Base-by-base conservation (phyloP, 2,329 filamentous ascomycete genomes). In the Venturia effusa region DNA sequence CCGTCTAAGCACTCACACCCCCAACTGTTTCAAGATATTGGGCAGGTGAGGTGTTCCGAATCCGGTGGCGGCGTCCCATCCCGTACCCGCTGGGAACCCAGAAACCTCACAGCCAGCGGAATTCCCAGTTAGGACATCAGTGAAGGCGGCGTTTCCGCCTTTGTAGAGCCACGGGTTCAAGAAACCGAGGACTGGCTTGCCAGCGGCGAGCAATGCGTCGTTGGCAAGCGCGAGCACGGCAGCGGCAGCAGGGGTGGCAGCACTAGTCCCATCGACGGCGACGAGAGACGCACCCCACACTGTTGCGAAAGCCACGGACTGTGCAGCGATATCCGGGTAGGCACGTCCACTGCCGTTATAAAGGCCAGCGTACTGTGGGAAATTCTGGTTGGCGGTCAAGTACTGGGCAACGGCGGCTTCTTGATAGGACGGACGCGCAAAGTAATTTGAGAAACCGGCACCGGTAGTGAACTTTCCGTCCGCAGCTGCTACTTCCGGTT, bases 181-280 rank as follows among this genome's bases (percentile, higher is more conserved):
- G 74, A 83, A 84, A 0, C 82, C 82, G 64, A 84, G 70, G 0
- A 76, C 70, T 0, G 76, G 68, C 67, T 79, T 76, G 5, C 79
- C 78, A 6, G 71, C 73, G 0, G 74, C 70, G 13, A 84, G 69
- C 17, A 81, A 76, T 0, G 79, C 81, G 67, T 85, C 83, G 67
- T 87, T 86, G 62, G 86, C 71, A 17, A 87, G 76, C 0, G 79
- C 77, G 30, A 87, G 71, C 22, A 86, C 73, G 1, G 76, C 80
- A 0, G 82, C 81, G 54, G 83, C 81, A 0, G 81, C 74, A 0
- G 86, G 86, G 34, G 59, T 61, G 7, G 65, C 63, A 22, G 65
- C 65, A 7, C 41, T 59, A 6, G 65, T 66, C 1, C 65, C 65
- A 48, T 48, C 61, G 37, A 65, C 37, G 19, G 22, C 27, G 3